phyloP scores from a whole-genome alignment of 345 rosid species.

The Murraya paniculata region DNA sequence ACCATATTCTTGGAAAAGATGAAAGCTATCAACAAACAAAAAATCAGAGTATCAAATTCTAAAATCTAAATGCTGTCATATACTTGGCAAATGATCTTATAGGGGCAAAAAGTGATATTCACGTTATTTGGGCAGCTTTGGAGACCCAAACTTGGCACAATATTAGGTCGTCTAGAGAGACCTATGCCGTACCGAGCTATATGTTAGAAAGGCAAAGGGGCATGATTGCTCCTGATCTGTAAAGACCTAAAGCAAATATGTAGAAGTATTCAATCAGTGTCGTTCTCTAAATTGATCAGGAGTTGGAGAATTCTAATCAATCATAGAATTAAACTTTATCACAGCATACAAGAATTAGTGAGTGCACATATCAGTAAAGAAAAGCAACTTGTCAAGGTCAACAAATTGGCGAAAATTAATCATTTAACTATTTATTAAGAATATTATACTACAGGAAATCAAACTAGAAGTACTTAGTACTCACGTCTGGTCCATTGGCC shows the following conservation, averaged over 20 bases:
- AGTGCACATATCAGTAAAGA: background rate
- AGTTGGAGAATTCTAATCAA: background rate
- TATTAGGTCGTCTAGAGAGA: background rate
- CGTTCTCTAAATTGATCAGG: background rate
- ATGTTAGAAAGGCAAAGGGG: background rate
- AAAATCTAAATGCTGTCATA: background rate
- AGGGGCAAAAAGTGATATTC: background rate
- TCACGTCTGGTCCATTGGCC: conserved; percentile 69
- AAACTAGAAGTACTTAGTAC: conserved; percentile 21
- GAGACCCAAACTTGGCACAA: background rate
- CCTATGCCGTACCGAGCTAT: background rate
- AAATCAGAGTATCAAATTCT: background rate
- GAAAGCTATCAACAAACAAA: background rate
- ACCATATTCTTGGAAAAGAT: background rate
- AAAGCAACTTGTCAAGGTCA: conserved; percentile 6
- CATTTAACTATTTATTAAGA: background rate
- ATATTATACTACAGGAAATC: background rate
- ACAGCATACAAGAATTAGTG: background rate
- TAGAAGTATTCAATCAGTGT: background rate
- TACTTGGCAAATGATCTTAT: background rate
- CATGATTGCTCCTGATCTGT: conserved; percentile 1
- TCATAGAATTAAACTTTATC: background rate
- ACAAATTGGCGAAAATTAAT: background rate
- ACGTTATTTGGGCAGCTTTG: background rate
- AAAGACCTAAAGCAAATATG: background rate